Evolutionary conservation across 352 stramenopile species (phyloP), one percentile per base, ranked within the genome.

Genomic region (Phytophthora sp.): DNA sequence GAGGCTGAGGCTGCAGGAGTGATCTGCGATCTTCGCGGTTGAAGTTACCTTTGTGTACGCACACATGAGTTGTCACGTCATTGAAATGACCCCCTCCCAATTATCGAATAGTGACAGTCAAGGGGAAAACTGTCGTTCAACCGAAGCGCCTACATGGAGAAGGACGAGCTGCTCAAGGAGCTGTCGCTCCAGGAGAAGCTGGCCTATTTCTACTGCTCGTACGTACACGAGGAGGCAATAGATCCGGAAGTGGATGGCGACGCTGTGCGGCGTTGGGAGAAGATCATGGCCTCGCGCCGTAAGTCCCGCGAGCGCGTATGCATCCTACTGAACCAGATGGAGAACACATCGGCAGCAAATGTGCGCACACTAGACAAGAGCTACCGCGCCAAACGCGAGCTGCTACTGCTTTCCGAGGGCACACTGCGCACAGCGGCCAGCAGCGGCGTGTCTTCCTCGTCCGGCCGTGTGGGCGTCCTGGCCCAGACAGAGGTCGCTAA

Each of bases 151-250:
- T 36, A 18, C 33, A 71, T 71, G 67, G 36, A 60, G 46, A 59
- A 67, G 46, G 63, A 71, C 35, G 60, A 58, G 52, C 35, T 73
- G 61, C 74, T 83, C 31, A 62, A 66, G 59, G 54, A 41, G 68
- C 69, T 88, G 46, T 88, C 82, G 47, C 75, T 88, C 47, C 73
- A 90, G n/a, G 84, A 90, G 73, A 89, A 89, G 47, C 77, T 93
- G 8, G 73, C 84, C 38, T 86, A 76, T 46, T 93, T 93, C 54
- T 93, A 90, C 59, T 88, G 84, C 65, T 72, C 66, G 15, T 93
- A 90, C 63, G 76, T 90, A 53, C 79, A 74, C 30, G 84, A 93
- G 55, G 82, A 90, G 59, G 26, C 51, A 3, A 30, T 86, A 0
- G 80, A 91, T 23, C 62, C 44, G 1, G 78, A 88, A 12, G 53